A percentile compares a stretch with the other conserved stretches of the same genome.
Conservation (phyloP, 2,329 filamentous ascomycete species). For the Trichoderma sp. region DNA sequence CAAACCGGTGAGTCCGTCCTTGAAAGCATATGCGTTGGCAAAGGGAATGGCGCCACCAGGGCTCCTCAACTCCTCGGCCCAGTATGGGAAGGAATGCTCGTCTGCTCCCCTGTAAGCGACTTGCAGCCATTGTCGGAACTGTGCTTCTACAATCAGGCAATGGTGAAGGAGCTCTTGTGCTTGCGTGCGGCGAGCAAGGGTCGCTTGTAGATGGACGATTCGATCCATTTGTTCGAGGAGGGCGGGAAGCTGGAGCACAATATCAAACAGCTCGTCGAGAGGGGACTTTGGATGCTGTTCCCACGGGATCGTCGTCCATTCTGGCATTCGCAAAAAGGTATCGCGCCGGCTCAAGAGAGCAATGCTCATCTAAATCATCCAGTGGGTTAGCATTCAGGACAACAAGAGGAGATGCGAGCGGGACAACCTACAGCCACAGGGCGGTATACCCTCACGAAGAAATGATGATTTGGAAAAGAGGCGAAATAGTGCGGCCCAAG, state of each 20-base stretch:
- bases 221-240: conserved; percentile 50
- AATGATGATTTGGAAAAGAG: conserved; percentile 58
- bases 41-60: conserved; percentile 45
- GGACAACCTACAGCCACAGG: conserved; percentile 50
- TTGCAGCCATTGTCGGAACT: conserved; percentile 52
- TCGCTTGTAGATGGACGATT: conserved; percentile 43
- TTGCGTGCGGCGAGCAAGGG: conserved; percentile 45
- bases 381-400: background rate
- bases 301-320: conserved; percentile 57
- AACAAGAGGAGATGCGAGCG: background rate
- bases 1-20: conserved; percentile 47
- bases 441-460: conserved; percentile 58
- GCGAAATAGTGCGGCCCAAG: conserved; percentile 51
- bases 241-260: conserved; percentile 49
- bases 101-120: conserved; percentile 34
- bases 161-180: conserved; percentile 52
- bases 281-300: conserved; percentile 52
- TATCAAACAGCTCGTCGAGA: conserved; percentile 56
- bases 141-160: conserved; percentile 50
- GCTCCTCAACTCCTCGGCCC: conserved; percentile 40
- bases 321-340: conserved; percentile 53
- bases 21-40: conserved; percentile 48
- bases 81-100: conserved; percentile 42
- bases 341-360: conserved; percentile 52
- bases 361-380: conserved; percentile 43